Evolutionary conservation across 345 rosid species (phyloP).

Genomic region (Eucalyptus tenuipes): DNA sequence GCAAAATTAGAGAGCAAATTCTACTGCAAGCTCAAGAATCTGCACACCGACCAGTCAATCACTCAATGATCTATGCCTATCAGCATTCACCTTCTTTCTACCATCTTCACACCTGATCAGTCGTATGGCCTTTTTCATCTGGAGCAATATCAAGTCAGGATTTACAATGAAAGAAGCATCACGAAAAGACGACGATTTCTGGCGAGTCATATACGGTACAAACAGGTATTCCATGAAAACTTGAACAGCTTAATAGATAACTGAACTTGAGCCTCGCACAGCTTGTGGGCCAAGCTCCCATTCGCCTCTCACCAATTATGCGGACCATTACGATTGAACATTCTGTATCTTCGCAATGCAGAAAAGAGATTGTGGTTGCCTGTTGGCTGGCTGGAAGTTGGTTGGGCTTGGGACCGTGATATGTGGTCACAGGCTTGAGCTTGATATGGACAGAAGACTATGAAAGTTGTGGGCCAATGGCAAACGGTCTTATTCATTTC

Average conservation of each 20-base stretch:
- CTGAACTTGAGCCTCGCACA: background rate
- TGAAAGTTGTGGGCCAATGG: background rate
- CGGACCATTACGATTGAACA: background rate
- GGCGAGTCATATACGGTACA: background rate
- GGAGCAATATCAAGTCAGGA: background rate
- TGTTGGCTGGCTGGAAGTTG: background rate
- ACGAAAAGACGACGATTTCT: background rate
- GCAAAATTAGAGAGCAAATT: background rate
- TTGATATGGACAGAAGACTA: background rate
- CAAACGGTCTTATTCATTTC: background rate
- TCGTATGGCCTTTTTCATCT: background rate
- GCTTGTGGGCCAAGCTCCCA: background rate
- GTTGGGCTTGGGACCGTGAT: background rate
- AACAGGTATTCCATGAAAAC: background rate
- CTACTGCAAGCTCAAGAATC: background rate
- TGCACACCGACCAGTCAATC: background rate
- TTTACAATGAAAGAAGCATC: background rate
- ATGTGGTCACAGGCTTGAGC: background rate
- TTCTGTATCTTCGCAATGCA: background rate
- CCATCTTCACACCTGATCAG: background rate
- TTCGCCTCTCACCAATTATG: background rate
- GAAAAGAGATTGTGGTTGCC: background rate
- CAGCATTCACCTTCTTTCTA: background rate
- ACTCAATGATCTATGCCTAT: background rate
- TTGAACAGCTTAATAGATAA: background rate